Percentiles rank a stretch among this genome's conserved stretches.
These are phyloP conservation scores for Phlegmacium glaucopus DNA, from an alignment of 768 basidiomycete genomes.

Conservation along the genomic window DNA sequence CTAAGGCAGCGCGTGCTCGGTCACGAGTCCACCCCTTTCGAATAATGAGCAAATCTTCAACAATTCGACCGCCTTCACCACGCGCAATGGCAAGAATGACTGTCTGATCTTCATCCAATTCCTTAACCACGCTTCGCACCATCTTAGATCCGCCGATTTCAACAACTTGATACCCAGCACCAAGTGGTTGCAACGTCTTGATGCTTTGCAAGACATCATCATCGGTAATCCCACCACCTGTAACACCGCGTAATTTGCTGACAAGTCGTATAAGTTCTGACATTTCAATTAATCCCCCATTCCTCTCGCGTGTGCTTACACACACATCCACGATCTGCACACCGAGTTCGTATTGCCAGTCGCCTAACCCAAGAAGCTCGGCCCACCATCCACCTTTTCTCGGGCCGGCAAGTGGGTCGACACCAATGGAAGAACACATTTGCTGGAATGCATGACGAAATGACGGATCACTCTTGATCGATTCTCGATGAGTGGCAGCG, in stretches of 20 bases:
- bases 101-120: slow-evolving; percentile 88
- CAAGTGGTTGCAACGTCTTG: slow-evolving; percentile 82
- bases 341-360: slow-evolving; percentile 95
- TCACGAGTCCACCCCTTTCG: slow-evolving; percentile 76
- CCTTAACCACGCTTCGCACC: slow-evolving; percentile 86
- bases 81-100: slow-evolving; percentile 75
- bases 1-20: slow-evolving; percentile 72
- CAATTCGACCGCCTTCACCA: slow-evolving; percentile 64
- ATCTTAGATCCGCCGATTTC: slow-evolving; percentile 72
- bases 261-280: slow-evolving; percentile 79
- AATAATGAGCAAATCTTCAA: slow-evolving; percentile 55
- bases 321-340: slow-evolving; percentile 95
- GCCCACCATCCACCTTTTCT: slow-evolving; percentile 90
- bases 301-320: slow-evolving; percentile 81
- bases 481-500: slow-evolving; percentile 76
- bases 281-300: slow-evolving; percentile 92
- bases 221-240: slow-evolving; percentile 70
- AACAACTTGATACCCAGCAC: slow-evolving; percentile 88
- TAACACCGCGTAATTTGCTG: slow-evolving; percentile 67
- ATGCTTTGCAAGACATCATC: slow-evolving; percentile 84
- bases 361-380: slow-evolving; percentile 81
- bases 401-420: slow-evolving; percentile 90
- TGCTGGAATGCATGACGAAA: slow-evolving; percentile 93
- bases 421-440: slow-evolving; percentile 93
- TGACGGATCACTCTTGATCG: slow-evolving; percentile 78